These are phyloP conservation scores for Cyclocybe aegerita DNA, from an alignment of 768 basidiomycete genomes.

Conservation along the genomic window DNA sequence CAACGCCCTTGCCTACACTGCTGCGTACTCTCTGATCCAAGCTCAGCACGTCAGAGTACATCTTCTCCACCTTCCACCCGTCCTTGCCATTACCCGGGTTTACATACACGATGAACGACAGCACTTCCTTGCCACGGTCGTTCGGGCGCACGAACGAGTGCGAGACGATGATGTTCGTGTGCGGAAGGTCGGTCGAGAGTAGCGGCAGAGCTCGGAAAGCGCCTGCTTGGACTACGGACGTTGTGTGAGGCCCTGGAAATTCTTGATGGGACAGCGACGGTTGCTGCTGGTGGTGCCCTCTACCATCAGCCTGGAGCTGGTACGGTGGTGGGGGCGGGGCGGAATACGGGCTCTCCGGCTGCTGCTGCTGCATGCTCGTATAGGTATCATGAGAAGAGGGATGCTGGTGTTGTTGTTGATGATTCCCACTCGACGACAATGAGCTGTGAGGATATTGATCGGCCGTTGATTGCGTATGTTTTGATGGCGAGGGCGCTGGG, in stretches of 20 bases:
- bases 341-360: not conserved
- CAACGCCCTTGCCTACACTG: conserved; percentile 64
- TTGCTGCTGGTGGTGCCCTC: too few relatives aligned
- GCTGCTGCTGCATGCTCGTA: conserved; percentile 15
- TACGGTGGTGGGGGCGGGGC: too few relatives aligned
- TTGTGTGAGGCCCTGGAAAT: too few relatives aligned
- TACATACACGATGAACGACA: conserved; percentile 83
- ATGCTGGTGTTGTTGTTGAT: not conserved
- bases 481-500: conserved; percentile 17
- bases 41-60: conserved; percentile 89
- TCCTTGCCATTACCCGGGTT: conserved; percentile 71
- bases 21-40: conserved; percentile 78
- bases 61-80: conserved; percentile 85
- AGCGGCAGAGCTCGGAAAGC: conserved; percentile 74
- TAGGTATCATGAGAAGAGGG: conserved; percentile 10
- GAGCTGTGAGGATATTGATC: conserved; percentile 15
- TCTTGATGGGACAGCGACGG: too few relatives aligned
- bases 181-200: conserved; percentile 68
- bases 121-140: conserved; percentile 87
- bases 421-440: conserved; percentile 9
- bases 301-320: too few relatives aligned
- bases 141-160: conserved; percentile 87
- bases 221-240: too few relatives aligned
- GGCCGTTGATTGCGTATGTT: conserved; percentile 21
- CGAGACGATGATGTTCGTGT: conserved; percentile 68